phyloP scores from a whole-genome alignment of 768 basidiomycete genomes.

The Tulasnella sp. region DNA sequence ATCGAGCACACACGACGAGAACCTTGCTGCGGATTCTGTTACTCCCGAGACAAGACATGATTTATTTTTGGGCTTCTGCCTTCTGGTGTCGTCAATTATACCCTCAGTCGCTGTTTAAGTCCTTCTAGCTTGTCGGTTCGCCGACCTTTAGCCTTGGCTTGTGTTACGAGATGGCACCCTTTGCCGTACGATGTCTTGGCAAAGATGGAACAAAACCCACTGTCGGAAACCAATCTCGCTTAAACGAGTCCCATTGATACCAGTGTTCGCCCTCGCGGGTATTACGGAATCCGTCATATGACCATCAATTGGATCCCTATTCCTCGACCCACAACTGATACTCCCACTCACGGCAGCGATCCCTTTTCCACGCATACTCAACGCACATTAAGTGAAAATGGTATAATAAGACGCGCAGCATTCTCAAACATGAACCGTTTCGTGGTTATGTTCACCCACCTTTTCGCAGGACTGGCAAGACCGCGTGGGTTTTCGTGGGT shows the following conservation, averaged over 20 bases:
- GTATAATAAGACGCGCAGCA: background rate
- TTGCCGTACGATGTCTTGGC: background rate
- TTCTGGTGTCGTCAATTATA: background rate
- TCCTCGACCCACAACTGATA: background rate
- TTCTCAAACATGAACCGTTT: background rate
- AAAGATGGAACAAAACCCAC: background rate
- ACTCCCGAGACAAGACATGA: background rate
- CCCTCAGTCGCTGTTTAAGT: background rate
- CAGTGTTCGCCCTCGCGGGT: background rate
- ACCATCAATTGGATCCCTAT: background rate
- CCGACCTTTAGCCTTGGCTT: background rate
- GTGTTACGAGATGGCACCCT: background rate
- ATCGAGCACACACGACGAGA: background rate
- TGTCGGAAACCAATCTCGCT: background rate
- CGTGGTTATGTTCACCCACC: background rate
- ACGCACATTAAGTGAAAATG: conserved; percentile 9
- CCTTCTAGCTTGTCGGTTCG: background rate
- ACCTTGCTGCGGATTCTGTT: background rate
- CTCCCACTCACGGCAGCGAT: background rate
- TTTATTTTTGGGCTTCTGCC: background rate
- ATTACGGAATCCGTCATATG: background rate
- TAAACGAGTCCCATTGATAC: background rate
- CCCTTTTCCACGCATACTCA: background rate
- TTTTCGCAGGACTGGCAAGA: background rate
- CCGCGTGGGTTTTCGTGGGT: background rate